phyloP scores from a whole-genome alignment of 2,329 filamentous ascomycete genomes.

The Sporothrix sp. region DNA sequence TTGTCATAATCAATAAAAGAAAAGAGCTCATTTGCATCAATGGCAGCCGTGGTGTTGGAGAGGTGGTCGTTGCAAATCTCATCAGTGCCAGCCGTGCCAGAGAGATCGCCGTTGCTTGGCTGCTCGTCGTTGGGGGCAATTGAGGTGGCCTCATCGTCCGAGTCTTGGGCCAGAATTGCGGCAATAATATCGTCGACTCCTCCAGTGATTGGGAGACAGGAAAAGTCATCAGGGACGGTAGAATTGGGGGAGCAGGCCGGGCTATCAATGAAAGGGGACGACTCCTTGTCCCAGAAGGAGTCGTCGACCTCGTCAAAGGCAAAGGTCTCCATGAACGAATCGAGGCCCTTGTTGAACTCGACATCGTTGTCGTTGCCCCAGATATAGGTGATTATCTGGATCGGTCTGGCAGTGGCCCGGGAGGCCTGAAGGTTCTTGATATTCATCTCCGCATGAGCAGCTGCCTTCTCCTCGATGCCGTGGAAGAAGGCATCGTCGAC shows the following conservation, averaged over 20 bases:
- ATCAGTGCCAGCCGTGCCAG: no score
- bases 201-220: neutral
- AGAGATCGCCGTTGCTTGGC: no score
- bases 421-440: no score
- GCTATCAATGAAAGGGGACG: neutral
- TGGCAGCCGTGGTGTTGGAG: no score
- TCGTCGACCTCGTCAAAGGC: neutral
- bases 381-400: neutral
- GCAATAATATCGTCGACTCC: no score
- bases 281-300: slow-evolving; percentile 6
- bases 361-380: neutral
- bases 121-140: no score
- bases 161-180: no score
- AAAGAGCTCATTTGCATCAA: no score
- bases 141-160: no score
- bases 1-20: no score
- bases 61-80: no score
- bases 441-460: neutral
- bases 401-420: no score
- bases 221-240: neutral
- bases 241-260: neutral
- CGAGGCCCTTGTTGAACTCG: neutral
- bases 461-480: neutral
- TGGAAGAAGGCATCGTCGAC: neutral
- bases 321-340: neutral